These are phyloP conservation scores for Leccinum disarticulatum DNA, from an alignment of 768 basidiomycete genomes.

Conservation along the genomic window DNA sequence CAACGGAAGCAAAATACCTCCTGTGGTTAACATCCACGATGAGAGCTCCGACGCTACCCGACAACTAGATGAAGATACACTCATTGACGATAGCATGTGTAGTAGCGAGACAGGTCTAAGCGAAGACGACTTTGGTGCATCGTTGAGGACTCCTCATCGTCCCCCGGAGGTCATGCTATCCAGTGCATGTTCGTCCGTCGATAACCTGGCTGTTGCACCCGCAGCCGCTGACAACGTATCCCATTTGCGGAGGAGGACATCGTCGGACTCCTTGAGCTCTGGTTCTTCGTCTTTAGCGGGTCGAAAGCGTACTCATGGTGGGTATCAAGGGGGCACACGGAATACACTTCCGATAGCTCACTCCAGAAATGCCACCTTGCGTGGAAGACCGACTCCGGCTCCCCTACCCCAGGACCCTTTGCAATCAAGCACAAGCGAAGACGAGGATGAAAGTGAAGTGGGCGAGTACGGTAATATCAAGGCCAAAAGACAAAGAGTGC, in stretches of 20 bases:
- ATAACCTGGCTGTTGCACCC: constrained; percentile 33
- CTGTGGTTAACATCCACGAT: constrained; percentile 40
- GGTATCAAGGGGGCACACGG: constrained; percentile 5
- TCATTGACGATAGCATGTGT: constrained; percentile 26
- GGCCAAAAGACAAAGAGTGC: constrained; percentile 28
- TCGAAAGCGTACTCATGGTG: constrained; percentile 38
- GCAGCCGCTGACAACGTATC: constrained; percentile 40
- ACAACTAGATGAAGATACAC: constrained; percentile 21
- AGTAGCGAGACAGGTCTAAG: constrained; percentile 27
- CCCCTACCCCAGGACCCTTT: constrained; percentile 11
- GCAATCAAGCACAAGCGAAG: constrained; percentile 25
- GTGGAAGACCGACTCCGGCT: constrained; percentile 19
- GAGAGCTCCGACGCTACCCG: constrained; percentile 3
- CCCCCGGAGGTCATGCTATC: constrained; percentile 22
- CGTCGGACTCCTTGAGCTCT: constrained; percentile 44
- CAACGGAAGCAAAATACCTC: constrained; percentile 42
- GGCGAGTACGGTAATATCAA: constrained; percentile 9
- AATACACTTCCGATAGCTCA: constrained; percentile 7
- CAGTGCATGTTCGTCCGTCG: constrained; percentile 25
- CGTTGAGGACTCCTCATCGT: constrained; percentile 61
- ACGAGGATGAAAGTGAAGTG: constrained; percentile 18
- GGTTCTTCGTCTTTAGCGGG: constrained; percentile 39
- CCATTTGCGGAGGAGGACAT: constrained; percentile 38
- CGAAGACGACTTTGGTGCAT: constrained; percentile 63
- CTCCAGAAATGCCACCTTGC: constrained; percentile 27